These are phyloP conservation scores for Fusarium multiceps DNA, from an alignment of 2,329 filamentous ascomycete genomes.

Conservation along the genomic window DNA sequence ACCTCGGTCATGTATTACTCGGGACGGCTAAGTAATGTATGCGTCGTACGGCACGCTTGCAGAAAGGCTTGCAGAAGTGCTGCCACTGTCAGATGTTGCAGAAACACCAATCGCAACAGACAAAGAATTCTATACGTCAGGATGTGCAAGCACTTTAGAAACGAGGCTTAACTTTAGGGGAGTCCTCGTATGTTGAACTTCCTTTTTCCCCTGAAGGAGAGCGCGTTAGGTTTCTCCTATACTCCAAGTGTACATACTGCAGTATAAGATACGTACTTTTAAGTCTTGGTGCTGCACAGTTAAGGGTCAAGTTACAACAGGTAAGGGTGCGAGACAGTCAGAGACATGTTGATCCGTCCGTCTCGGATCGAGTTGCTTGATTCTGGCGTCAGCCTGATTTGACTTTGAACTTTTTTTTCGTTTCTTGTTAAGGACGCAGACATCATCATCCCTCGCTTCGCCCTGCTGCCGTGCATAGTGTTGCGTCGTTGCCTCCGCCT, in stretches of 20 bases:
- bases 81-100: constrained; percentile 31
- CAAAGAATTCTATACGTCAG: constrained; percentile 19
- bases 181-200: constrained; percentile 7
- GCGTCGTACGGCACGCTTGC: constrained; percentile 28
- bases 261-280: constrained; percentile 1
- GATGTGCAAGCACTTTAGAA: constrained; percentile 43
- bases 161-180: constrained; percentile 17
- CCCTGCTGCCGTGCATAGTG: constrained; percentile 31
- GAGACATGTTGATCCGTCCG: not conserved
- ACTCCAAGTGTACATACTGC: not conserved
- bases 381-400: constrained; percentile 24
- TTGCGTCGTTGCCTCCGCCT: constrained; percentile 35
- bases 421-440: constrained; percentile 33
- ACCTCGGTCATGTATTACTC: constrained; percentile 10
- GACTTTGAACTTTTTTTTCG: constrained; percentile 3
- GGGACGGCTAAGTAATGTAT: not conserved
- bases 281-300: constrained; percentile 27
- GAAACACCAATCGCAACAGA: constrained; percentile 29
- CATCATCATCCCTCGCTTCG: constrained; percentile 35
- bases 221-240: constrained; percentile 22
- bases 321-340: constrained; percentile 36
- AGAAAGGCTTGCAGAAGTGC: constrained; percentile 37
- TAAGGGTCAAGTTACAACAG: constrained; percentile 22
- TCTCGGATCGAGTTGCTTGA: constrained; percentile 35
- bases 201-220: constrained; percentile 22